Evolutionary conservation across 495 filamentous ascomycete genomes (phyloP).

Genomic region (Immersiella caudata): DNA sequence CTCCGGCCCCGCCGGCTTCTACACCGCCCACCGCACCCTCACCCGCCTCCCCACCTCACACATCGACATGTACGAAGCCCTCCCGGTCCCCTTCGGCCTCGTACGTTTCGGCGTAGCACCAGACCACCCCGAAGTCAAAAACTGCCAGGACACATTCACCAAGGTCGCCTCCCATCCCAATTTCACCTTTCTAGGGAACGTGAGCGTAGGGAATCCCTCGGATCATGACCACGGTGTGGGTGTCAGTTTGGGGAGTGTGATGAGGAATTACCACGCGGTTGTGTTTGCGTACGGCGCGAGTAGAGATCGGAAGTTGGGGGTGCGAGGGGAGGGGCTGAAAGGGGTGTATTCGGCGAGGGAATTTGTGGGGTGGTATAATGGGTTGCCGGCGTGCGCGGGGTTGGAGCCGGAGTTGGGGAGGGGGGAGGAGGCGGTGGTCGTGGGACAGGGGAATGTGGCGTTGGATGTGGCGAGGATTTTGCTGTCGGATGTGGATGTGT

Average conservation of each 20-base stretch:
- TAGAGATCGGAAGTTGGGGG: slow-evolving; percentile 73
- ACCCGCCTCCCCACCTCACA: slow-evolving; percentile 67
- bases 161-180: slow-evolving; percentile 78
- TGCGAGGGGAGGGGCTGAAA: slow-evolving; percentile 74
- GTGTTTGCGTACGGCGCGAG: slow-evolving; percentile 92
- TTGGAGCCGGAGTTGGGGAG: slow-evolving; percentile 74
- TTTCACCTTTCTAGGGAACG: slow-evolving; percentile 92
- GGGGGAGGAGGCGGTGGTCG: slow-evolving; percentile 83
- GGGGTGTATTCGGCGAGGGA: slow-evolving; percentile 87
- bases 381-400: slow-evolving; percentile 78
- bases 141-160: slow-evolving; percentile 90
- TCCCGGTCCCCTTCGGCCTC: slow-evolving; percentile 90
- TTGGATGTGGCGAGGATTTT: slow-evolving; percentile 91
- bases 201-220: slow-evolving; percentile 67
- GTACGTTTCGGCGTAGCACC: slow-evolving; percentile 93
- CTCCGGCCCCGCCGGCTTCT: slow-evolving; percentile 95
- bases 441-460: slow-evolving; percentile 96
- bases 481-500: slow-evolving; percentile 66
- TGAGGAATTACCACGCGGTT: slow-evolving; percentile 87
- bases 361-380: slow-evolving; percentile 99
- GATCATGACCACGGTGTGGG: slow-evolving; percentile 49
- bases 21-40: slow-evolving; percentile 84
- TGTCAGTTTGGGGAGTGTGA: slow-evolving; percentile 67
- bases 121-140: slow-evolving; percentile 98
- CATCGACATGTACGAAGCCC: slow-evolving; percentile 94